Base-by-base conservation (phyloP, 495 filamentous ascomycete species). In the Lasiosphaeria hispida region DNA sequence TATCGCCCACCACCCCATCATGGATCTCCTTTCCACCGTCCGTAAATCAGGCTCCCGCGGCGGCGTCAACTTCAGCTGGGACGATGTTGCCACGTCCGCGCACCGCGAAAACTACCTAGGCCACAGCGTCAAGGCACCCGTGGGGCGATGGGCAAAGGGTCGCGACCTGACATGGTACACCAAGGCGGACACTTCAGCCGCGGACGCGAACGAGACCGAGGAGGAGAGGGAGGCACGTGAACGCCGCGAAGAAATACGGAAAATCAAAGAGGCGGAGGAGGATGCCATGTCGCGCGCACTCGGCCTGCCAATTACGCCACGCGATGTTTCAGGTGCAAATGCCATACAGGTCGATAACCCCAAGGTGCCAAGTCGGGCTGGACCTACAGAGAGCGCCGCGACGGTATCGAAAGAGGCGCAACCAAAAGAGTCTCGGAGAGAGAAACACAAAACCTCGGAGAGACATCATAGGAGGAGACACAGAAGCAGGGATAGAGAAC, bases 31-130 rank as follows among this genome's bases (percentile, higher is more conserved):
- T 49, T 90, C 93, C 33, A 85, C 89, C 17, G 85, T 98, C 48
- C 89, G 92, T 61, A 97, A 98, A 77, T 86, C 90, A 70, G 92
- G 93, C 60, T 96, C 91, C 52, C 89, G 94, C 63, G 94, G 94
- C 64, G 94, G 94, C 67, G 87, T 84, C 75, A 90, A 95, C 70
- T 97, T 98, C 82, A 90, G 86, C 75, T 97, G 94, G 94, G 88
- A 92, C 60, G 90, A 96, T 65, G 94, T 98, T 67, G 87, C 92
- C 64, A 83, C 80, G 49, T 92, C 91, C 39, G 73, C 80, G 40
- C 92, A 97, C 64, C 90, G 94, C 63, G 93, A 98, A 69, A 97
- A 98, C 72, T 98, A 98, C 71, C 87, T 98, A 0, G 94, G 95
- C 41, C 94, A 98, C 71, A 95, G 90, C 18, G 68, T 98, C 50